Conservation (phyloP, 768 basidiomycete genomes). For the Sarcodon aspratus region DNA sequence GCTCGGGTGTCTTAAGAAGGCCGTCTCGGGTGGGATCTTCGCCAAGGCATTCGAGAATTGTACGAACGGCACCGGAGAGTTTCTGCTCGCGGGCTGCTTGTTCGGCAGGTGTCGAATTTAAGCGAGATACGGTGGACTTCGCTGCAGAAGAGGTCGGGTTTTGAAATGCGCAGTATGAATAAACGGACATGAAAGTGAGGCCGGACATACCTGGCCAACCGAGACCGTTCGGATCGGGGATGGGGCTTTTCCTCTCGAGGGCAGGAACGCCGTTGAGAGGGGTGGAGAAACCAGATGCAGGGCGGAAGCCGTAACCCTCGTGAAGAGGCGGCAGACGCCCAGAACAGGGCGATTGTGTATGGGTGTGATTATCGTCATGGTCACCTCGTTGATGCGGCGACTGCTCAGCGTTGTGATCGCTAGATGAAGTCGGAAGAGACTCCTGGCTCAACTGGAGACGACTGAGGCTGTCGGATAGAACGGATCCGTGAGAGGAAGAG, state of each 20-base stretch:
- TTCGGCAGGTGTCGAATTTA: constrained; percentile 72
- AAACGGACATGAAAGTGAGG: constrained; percentile 3
- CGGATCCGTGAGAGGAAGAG: constrained; percentile 22
- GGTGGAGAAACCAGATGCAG: constrained; percentile 54
- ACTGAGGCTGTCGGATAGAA: constrained; percentile 34
- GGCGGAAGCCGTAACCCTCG: constrained; percentile 79
- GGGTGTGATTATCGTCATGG: background rate
- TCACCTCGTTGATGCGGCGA: constrained; percentile 4
- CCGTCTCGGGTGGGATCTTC: constrained; percentile 97
- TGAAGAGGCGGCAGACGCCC: constrained; percentile 20
- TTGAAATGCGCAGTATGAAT: background rate
- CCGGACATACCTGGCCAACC: constrained; percentile 77
- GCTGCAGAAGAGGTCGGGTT: constrained; percentile 33
- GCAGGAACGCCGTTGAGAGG: constrained; percentile 31
- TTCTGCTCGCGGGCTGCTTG: constrained; percentile 60
- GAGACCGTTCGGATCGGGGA: constrained; percentile 57
- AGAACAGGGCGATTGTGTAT: constrained; percentile 1
- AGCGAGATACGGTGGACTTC: constrained; percentile 79
- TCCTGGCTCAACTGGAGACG: constrained; percentile 23
- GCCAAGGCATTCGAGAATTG: constrained; percentile 92
- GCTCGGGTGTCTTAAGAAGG: constrained; percentile 80
- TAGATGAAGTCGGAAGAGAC: background rate
- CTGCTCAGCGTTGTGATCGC: constrained; percentile 3
- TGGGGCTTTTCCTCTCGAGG: constrained; percentile 19
- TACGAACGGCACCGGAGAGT: constrained; percentile 77